phyloP scores from a whole-genome alignment of 1,139 yeast species.

The Nakaseomyces sp. region DNA sequence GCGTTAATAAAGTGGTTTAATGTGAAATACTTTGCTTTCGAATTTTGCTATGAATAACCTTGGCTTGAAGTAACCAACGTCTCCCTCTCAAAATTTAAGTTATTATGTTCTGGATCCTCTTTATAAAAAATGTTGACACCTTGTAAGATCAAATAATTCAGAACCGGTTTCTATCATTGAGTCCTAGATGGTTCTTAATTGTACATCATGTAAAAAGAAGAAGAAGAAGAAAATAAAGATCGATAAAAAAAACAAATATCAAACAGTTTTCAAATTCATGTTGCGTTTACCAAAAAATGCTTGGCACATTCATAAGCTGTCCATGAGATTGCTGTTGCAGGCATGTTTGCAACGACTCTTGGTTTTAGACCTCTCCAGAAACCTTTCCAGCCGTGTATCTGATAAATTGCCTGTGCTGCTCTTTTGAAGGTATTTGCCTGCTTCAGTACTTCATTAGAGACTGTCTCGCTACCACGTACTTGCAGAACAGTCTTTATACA shows the following conservation, averaged over 20 bases:
- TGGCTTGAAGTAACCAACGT: too few relatives aligned
- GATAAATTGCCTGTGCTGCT: constrained; percentile 64
- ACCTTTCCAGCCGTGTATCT: constrained; percentile 58
- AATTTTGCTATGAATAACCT: too few relatives aligned
- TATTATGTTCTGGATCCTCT: too few relatives aligned
- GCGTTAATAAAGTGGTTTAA: too few relatives aligned
- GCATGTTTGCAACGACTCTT: constrained; percentile 85
- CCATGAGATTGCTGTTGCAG: constrained; percentile 97
- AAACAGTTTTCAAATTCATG: background rate
- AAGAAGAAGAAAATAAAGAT: background rate
- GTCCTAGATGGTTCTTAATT: too few relatives aligned
- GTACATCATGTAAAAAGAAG: too few relatives aligned
- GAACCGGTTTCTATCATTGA: too few relatives aligned
- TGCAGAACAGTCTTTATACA: constrained; percentile 90
- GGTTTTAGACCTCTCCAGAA: constrained; percentile 85
- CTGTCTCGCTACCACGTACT: constrained; percentile 33
- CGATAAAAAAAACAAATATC: background rate
- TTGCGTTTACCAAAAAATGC: constrained; percentile 18
- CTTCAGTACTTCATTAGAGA: constrained; percentile 42
- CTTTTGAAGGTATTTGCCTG: constrained; percentile 58
- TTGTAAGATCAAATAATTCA: too few relatives aligned
- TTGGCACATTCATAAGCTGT: constrained; percentile 98
- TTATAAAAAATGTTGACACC: too few relatives aligned
- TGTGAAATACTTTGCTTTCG: too few relatives aligned
- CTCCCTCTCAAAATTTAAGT: too few relatives aligned